Base-by-base conservation (phyloP, 2,329 filamentous ascomycete species). In the Elsinoe australis region DNA sequence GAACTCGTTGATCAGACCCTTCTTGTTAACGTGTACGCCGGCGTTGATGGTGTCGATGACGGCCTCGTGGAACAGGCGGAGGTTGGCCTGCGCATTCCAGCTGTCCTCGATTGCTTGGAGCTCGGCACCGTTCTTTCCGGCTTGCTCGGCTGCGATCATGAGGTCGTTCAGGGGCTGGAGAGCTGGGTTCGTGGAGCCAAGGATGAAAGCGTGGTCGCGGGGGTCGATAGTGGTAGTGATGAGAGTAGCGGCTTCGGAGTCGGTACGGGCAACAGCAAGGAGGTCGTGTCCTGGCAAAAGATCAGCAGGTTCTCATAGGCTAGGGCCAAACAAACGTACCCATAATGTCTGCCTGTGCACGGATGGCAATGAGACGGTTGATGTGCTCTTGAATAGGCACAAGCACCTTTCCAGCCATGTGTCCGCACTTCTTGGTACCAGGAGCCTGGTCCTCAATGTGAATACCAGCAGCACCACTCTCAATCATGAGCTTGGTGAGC, bases 361-460 rank as follows among this genome's bases (percentile, higher is more conserved):
- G 84, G 66, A 98, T 96, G 58, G 92, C 89, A 44, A 98, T 88
- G 48, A 98, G 76, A 49, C 92, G 84, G 74, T 95, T 96, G 72
- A 96, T 95, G 73, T 98, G 92, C 73, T 98, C 92, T 69, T 81
- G 86, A 64, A 95, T 94, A 44, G 92, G 92, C 46, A 98, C 92
- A 52, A 98, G 75, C 34, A 96, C 92, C 73, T 96, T 96, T 62
- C 92, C 92, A 56, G 92, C 92, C 92, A 96, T 96, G 72, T 96
- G 92, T 54, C 92, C 92, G 67, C 92, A 98, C 79, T 98, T 98
- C 80, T 98, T 98, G 42, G 92, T 96, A 48, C 92, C 92, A 2
- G 92, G 90, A 3, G 92, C 90, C 70, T 96, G 92, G 66, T 98
- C 92, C 71, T 98, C 92, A 58, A 98, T 95, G 71, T 98, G 92